Percentiles rank a stretch among this genome's conserved stretches.
phyloP scores from a whole-genome alignment of 371 early-diverging fungal species.

The Coemansia linderi region DNA sequence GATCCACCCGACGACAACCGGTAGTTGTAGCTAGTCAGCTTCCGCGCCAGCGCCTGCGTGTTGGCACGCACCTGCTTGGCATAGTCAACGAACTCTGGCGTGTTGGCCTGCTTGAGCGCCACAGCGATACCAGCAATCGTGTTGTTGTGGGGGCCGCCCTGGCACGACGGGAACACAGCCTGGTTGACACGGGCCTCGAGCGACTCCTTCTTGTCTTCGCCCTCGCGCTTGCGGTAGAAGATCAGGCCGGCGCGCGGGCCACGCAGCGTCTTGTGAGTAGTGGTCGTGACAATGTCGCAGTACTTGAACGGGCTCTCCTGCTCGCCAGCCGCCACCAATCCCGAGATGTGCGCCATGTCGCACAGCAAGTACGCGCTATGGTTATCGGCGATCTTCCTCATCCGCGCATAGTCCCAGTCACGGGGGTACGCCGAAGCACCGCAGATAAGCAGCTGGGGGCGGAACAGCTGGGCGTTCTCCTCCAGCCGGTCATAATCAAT shows the following conservation, averaged over 20 bases:
- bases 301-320: constrained; percentile 91
- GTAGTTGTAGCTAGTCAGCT: constrained; percentile 78
- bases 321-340: constrained; percentile 89
- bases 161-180: constrained; percentile 98
- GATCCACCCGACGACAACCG: constrained; percentile 91
- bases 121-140: constrained; percentile 99
- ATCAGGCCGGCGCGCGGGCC: constrained; percentile 99
- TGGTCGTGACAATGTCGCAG: constrained; percentile 99
- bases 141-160: constrained; percentile 99
- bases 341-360: constrained; percentile 99
- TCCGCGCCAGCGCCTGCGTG: constrained; percentile 78
- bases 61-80: constrained; percentile 92
- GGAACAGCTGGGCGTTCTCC: constrained; percentile 88
- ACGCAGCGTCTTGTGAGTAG: constrained; percentile 99
- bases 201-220: constrained; percentile 68
- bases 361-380: constrained; percentile 94
- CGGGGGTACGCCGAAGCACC: constrained; percentile 98
- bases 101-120: constrained; percentile 92
- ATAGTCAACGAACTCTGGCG: constrained; percentile 93
- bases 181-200: constrained; percentile 94
- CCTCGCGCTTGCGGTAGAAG: constrained; percentile 90
- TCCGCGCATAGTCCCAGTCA: constrained; percentile 96
- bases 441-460: constrained; percentile 96
- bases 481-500: constrained; percentile 96
- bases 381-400: constrained; percentile 90